phyloP scores from a whole-genome alignment of 495 filamentous ascomycete species.

The Aspergillus panamensis region DNA sequence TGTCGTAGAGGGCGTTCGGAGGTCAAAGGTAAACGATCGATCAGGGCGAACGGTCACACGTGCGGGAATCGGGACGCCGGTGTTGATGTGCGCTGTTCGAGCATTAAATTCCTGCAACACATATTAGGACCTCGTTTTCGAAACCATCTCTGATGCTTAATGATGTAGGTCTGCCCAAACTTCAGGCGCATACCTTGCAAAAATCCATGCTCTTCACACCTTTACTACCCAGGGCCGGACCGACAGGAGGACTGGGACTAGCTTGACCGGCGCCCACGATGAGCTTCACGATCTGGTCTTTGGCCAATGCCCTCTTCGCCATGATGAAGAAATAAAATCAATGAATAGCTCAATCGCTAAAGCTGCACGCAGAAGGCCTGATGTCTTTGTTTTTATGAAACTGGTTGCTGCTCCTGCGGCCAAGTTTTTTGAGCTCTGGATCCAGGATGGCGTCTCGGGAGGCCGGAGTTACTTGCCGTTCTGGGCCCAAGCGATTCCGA shows the following conservation, averaged over 20 bases:
- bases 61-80: conserved; percentile 84
- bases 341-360: background rate
- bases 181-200: conserved; percentile 71
- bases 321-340: conserved; percentile 46
- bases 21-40: conserved; percentile 86
- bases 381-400: background rate
- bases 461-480: conserved; percentile 10
- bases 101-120: conserved; percentile 89
- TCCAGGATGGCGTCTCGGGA: background rate
- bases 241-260: conserved; percentile 92
- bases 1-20: conserved; percentile 88
- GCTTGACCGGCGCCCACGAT: conserved; percentile 98
- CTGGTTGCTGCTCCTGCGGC: background rate
- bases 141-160: background rate
- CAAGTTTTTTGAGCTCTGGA: conserved; percentile 9
- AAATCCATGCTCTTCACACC: conserved; percentile 99
- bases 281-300: conserved; percentile 91
- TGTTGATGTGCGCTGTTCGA: conserved; percentile 76
- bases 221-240: conserved; percentile 94
- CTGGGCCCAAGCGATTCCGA: background rate
- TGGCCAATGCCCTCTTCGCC: conserved; percentile 69
- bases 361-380: background rate
- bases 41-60: conserved; percentile 90
- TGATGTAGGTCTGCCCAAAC: background rate
- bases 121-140: background rate